phyloP scores from a whole-genome alignment of 2,329 filamentous ascomycete species.

The Elsinoe batatas region DNA sequence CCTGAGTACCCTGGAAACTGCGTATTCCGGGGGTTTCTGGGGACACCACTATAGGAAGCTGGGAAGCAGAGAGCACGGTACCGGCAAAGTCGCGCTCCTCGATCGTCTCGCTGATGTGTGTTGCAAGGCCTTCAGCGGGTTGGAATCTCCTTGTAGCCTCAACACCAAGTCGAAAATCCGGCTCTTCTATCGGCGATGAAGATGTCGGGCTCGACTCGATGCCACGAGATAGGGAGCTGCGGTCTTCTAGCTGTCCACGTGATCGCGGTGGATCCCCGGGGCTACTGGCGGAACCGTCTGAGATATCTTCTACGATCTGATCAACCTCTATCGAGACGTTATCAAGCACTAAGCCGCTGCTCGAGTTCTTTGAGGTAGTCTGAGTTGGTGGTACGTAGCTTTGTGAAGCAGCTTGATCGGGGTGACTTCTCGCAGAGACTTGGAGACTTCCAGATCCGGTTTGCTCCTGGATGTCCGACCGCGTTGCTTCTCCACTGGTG shows the following conservation, averaged over 20 bases:
- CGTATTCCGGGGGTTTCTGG: neutral
- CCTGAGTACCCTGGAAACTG: neutral
- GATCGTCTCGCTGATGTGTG: slow-evolving; percentile 5
- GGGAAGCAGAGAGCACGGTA: neutral
- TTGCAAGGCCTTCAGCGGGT: neutral
- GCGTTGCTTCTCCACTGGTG: slow-evolving; percentile 1
- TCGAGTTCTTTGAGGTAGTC: neutral
- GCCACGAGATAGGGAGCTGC: neutral
- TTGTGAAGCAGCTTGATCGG: slow-evolving; percentile 13
- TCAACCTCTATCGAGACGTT: neutral
- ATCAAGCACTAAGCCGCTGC: neutral
- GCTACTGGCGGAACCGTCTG: slow-evolving; percentile 6
- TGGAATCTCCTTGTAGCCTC: neutral
- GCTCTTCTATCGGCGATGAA: neutral
- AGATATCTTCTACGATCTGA: neutral
- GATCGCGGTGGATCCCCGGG: neutral
- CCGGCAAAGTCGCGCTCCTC: slow-evolving; percentile 6
- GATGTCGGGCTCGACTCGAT: neutral
- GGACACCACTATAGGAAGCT: neutral
- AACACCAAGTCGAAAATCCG: neutral
- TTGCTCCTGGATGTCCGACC: slow-evolving; percentile 5
- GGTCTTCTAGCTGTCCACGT: neutral
- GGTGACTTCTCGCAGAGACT: slow-evolving; percentile 20
- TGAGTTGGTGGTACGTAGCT: slow-evolving; percentile 10
- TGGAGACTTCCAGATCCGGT: slow-evolving; percentile 8